phyloP scores from a whole-genome alignment of 1,284 basidiomycete species.

The Trametes polyzona region DNA sequence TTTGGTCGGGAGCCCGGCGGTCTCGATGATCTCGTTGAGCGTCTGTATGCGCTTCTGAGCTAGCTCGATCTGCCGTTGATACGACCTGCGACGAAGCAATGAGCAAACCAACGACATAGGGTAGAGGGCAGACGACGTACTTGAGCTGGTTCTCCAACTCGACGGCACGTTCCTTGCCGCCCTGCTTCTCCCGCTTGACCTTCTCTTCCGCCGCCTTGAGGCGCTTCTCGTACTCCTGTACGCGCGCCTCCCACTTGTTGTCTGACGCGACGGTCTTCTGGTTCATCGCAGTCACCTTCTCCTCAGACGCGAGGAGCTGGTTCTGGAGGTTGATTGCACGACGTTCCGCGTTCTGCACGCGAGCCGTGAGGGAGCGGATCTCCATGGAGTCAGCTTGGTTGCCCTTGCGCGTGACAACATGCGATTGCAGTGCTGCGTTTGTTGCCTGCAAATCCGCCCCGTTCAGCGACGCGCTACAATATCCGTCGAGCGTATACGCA shows the following conservation, averaged over 20 bases:
- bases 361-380: constrained; percentile 68
- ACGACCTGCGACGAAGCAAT: constrained; percentile 48
- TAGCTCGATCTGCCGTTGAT: constrained; percentile 71
- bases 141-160: constrained; percentile 75
- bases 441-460: constrained; percentile 52
- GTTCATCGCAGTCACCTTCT: constrained; percentile 76
- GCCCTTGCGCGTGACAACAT: constrained; percentile 73
- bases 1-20: constrained; percentile 40
- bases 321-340: constrained; percentile 81
- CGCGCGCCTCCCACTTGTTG: constrained; percentile 89
- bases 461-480: neutral
- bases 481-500: constrained; percentile 31
- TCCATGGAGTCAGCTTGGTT: constrained; percentile 72
- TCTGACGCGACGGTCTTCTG: constrained; percentile 74
- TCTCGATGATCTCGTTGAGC: constrained; percentile 67
- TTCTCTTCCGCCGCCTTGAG: constrained; percentile 89
- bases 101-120: neutral
- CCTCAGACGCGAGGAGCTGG: constrained; percentile 82
- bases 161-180: constrained; percentile 82
- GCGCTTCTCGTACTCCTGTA: constrained; percentile 88
- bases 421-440: constrained; percentile 76
- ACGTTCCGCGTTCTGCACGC: constrained; percentile 83
- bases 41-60: constrained; percentile 71
- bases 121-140: constrained; percentile 47
- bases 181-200: constrained; percentile 93